phyloP scores from a whole-genome alignment of 2,329 filamentous ascomycete species.

The Raffaelea albimanens region DNA sequence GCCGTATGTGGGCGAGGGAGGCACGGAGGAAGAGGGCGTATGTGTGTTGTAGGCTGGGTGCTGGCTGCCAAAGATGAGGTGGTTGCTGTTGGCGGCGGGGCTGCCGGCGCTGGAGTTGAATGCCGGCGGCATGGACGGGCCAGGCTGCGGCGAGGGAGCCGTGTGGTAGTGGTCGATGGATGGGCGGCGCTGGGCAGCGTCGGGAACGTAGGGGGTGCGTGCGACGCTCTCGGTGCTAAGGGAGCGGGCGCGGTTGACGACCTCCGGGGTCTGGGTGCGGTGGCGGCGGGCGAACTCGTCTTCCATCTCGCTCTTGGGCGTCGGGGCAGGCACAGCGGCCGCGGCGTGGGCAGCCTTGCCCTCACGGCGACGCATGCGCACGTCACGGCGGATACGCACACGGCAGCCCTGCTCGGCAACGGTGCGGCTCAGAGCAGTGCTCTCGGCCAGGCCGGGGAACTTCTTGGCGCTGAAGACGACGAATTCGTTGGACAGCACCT shows the following conservation, averaged over 20 bases:
- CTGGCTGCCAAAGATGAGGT: constrained; percentile 8
- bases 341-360: constrained; percentile 16
- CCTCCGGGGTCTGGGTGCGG: constrained; percentile 24
- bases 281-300: constrained; percentile 21
- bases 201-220: constrained; percentile 19
- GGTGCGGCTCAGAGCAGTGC: constrained; percentile 77
- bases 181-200: constrained; percentile 19
- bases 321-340: constrained; percentile 1
- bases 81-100: constrained; percentile 7
- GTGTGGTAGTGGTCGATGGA: constrained; percentile 21
- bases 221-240: constrained; percentile 22
- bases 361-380: constrained; percentile 41
- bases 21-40: constrained; percentile 19
- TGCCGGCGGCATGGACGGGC: constrained; percentile 17
- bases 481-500: constrained; percentile 82
- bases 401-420: constrained; percentile 96
- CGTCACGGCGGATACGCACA: constrained; percentile 85
- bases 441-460: constrained; percentile 87
- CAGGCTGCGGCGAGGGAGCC: constrained; percentile 9
- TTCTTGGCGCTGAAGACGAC: constrained; percentile 95
- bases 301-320: constrained; percentile 13
- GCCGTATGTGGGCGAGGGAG: constrained; percentile 22
- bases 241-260: constrained; percentile 19
- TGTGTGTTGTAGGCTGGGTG: background rate
- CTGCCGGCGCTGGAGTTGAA: constrained; percentile 16